A percentile compares a stretch with the other conserved stretches of the same genome.
These are phyloP conservation scores for Aspergillus haitiensis DNA, from an alignment of 495 filamentous ascomycete species.

Conservation along the genomic window DNA sequence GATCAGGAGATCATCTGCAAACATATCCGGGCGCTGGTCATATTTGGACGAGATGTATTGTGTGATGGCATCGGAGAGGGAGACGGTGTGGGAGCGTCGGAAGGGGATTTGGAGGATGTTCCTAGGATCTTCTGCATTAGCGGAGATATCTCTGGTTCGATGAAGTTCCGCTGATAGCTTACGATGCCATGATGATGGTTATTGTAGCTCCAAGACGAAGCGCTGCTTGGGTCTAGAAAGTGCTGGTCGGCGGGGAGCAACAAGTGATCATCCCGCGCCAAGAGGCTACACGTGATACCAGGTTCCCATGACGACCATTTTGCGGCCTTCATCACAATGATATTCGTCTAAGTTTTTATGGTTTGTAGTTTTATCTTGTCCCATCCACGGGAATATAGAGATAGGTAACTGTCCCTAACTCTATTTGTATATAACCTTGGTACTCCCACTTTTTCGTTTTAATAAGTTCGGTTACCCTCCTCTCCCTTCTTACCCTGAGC, in stretches of 20 bases:
- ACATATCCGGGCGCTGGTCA: conserved; percentile 99
- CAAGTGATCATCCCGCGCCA: too few relatives aligned
- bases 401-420: too few relatives aligned
- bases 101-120: conserved; percentile 75
- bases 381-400: too few relatives aligned
- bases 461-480: conserved; percentile 15
- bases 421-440: too few relatives aligned
- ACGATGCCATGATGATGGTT: conserved; percentile 46
- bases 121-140: conserved; percentile 24
- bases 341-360: too few relatives aligned
- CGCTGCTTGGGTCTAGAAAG: conserved; percentile 16
- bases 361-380: too few relatives aligned
- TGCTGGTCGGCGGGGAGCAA: neutral
- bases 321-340: too few relatives aligned
- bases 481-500: conserved; percentile 22
- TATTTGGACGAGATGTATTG: conserved; percentile 98
- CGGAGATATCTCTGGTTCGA: neutral
- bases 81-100: conserved; percentile 74
- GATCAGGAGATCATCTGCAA: conserved; percentile 80
- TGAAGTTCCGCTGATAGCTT: conserved; percentile 16
- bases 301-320: too few relatives aligned
- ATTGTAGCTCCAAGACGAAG: conserved; percentile 12
- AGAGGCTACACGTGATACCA: too few relatives aligned
- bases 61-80: conserved; percentile 78
- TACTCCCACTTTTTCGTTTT: neutral